These are phyloP conservation scores for Cicer bijugum DNA, from an alignment of 306 rosid genomes.

Conservation along the genomic window DNA sequence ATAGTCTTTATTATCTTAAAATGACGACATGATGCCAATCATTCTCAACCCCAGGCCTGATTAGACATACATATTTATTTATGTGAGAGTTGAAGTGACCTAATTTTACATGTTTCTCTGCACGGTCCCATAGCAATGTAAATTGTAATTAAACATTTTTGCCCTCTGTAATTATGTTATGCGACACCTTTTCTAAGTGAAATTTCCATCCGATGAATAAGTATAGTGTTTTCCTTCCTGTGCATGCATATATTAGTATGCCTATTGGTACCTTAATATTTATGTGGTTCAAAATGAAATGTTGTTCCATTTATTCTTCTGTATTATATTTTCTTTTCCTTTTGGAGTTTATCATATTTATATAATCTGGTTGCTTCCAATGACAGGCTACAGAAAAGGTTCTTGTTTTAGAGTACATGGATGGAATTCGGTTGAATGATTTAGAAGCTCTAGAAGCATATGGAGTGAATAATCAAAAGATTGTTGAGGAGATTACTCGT, in stretches of 20 bases:
- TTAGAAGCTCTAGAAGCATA: conserved; percentile 68
- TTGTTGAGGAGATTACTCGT: conserved; percentile 95
- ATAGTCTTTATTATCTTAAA: neutral
- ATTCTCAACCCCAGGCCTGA: conserved; percentile 12
- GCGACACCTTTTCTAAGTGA: conserved; percentile 23
- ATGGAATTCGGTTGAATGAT: conserved; percentile 95
- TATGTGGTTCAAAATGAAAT: conserved; percentile 13
- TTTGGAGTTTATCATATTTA: conserved; percentile 39
- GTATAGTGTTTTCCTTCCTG: conserved; percentile 32
- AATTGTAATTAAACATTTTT: neutral
- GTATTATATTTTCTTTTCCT: conserved; percentile 12
- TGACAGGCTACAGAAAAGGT: conserved; percentile 87
- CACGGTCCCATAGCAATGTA: conserved; percentile 4
- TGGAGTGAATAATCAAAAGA: conserved; percentile 82
- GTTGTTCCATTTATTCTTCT: conserved; percentile 13
- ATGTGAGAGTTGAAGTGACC: neutral
- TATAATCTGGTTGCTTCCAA: conserved; percentile 45
- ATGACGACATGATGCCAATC: conserved; percentile 26
- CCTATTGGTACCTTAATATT: conserved; percentile 8
- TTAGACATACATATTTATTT: conserved; percentile 29
- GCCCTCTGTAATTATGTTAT: conserved; percentile 4
- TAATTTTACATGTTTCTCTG: conserved; percentile 26
- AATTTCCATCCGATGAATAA: neutral
- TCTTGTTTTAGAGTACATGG: conserved; percentile 93
- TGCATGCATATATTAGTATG: conserved; percentile 25